Evolutionary conservation across 768 basidiomycete genomes (phyloP), one percentile per base, ranked within the genome.

Genomic region (Lactarius deliciosus): DNA sequence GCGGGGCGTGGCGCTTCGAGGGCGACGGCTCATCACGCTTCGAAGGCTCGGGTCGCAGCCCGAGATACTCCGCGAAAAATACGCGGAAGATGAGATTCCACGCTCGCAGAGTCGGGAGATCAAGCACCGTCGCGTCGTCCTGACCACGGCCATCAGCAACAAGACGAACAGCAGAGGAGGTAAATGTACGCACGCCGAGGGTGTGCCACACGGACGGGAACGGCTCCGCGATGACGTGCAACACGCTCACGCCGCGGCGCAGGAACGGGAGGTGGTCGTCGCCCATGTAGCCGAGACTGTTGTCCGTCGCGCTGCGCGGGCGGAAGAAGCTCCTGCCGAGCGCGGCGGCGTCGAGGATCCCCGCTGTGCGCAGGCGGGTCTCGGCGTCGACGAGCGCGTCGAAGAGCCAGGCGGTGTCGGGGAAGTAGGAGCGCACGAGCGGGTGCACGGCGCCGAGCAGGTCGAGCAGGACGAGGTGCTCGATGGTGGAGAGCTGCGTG

Each of bases 181-280:
- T 30, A 30, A 60, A 15, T 34, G 10, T 45, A 78, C 85, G 72
- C 73, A 94, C 96, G 64, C 73, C 75, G 41, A 92, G 73, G 9
- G 84, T 88, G 76, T 98, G 95, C 96, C 95, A 98, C 18, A 96
- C 94, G 1, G 50, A 65, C 3, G 97, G 97, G 76, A 98, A 99
- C 2, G 92, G 94, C 57, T 85, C 85, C 2, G 96, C 78, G 63
- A 98, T 98, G 56, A 98, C 75, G 76, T 99, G 97, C 70, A 99
- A 77, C 60, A 98, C 79, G 68, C 86, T 91, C 18, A 98, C 94
- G 2, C 97, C 97, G 68, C 80, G 78, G 43, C 79, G 77, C 59
- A 96, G 72, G 79, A 99, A 98, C 28, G 97, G 97, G 50, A 94
- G 76, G 72, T 99, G 97, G 77, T 99, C 97, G 76, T 99, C 97